These are phyloP conservation scores for Besnoitia besnoiti DNA, from an alignment of 169 alveolate species.

Conservation along the genomic window DNA sequence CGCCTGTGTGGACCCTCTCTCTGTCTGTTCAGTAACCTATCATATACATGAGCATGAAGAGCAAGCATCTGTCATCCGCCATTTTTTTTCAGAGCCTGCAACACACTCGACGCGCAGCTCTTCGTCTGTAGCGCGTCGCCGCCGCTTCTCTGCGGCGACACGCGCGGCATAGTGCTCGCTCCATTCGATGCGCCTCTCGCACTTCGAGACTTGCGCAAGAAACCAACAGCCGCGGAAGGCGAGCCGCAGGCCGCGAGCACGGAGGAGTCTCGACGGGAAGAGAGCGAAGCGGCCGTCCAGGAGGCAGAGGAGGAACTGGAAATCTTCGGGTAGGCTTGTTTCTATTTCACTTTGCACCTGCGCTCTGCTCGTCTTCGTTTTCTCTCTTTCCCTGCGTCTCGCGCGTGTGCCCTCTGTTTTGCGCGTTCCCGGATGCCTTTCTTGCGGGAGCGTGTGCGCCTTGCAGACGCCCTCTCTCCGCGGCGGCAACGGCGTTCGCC, in stretches of 20 bases:
- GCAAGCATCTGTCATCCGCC: no score
- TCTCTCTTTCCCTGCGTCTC: background rate
- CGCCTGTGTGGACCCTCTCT: no score
- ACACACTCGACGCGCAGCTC: background rate
- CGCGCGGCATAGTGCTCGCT: constrained; percentile 5
- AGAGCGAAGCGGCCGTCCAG: no score
- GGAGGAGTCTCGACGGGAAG: no score
- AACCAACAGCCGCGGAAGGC: background rate
- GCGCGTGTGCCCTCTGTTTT: background rate
- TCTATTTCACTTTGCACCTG: no score
- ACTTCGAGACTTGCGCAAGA: background rate
- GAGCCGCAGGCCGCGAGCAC: no score
- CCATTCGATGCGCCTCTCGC: background rate
- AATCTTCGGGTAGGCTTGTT: no score
- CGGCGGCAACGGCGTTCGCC: background rate
- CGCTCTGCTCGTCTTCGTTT: background rate
- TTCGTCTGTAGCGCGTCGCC: background rate
- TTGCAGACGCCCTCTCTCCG: background rate
- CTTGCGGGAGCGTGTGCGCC: background rate
- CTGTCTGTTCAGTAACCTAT: no score
- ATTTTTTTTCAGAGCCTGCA: background rate
- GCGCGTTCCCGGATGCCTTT: no score
- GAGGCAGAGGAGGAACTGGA: background rate
- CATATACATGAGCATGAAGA: no score
- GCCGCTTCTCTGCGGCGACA: constrained; percentile 1